Percentiles rank a stretch among this genome's conserved stretches.
phyloP scores from a whole-genome alignment of 768 basidiomycete species.

The Tylopilus plumbeoviolaceoides region DNA sequence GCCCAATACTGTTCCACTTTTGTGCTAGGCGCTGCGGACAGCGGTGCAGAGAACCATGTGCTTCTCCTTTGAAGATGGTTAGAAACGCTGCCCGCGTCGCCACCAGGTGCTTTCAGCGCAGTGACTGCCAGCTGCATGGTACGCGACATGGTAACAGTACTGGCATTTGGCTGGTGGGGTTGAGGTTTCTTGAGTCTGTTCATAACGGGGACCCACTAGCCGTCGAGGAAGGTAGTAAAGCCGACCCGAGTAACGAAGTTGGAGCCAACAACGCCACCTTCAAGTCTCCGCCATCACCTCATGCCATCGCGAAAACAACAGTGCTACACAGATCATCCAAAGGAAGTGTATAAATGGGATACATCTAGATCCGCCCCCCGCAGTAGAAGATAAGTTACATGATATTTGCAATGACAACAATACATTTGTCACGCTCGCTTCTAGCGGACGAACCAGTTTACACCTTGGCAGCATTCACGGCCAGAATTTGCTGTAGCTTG shows the following conservation, averaged over 20 bases:
- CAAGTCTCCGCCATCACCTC: constrained; percentile 8
- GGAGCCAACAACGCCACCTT: background rate
- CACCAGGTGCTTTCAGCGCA: constrained; percentile 3
- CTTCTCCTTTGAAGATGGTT: constrained; percentile 3
- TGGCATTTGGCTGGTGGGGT: background rate
- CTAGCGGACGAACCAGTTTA: constrained; percentile 5
- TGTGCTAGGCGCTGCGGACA: constrained; percentile 24
- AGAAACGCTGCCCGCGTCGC: background rate
- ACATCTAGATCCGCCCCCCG: constrained; percentile 18
- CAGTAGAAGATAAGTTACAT: constrained; percentile 3
- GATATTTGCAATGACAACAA: constrained; percentile 9
- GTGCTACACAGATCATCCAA: background rate
- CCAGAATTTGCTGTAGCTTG: constrained; percentile 44
- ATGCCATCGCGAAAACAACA: background rate
- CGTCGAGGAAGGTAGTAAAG: background rate
- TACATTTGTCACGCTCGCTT: constrained; percentile 9
- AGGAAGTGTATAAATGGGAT: background rate
- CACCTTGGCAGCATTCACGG: constrained; percentile 21
- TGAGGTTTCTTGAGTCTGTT: constrained; percentile 24
- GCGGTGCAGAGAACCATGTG: constrained; percentile 20
- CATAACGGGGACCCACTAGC: constrained; percentile 6
- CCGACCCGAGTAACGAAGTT: background rate
- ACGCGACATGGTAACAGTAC: constrained; percentile 18
- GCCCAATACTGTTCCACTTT: constrained; percentile 62
- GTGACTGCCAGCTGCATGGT: constrained; percentile 29